Percentiles rank a stretch among this genome's conserved stretches.
phyloP scores from a whole-genome alignment of 2,329 filamentous ascomycete genomes.

The Calonectria naviculata region DNA sequence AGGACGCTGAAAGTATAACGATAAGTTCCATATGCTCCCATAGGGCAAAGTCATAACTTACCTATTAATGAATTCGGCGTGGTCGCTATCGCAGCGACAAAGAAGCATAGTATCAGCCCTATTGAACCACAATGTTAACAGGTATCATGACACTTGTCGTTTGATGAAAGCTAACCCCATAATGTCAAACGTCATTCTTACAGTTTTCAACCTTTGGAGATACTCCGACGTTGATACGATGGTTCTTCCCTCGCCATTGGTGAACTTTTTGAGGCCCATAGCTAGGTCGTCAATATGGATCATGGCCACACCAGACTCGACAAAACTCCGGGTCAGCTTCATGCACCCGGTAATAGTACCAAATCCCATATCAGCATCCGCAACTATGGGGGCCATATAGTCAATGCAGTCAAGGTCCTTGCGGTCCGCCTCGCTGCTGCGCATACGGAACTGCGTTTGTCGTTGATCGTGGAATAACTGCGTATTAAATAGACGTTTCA shows the following conservation, averaged over 20 bases:
- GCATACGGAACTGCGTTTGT: not conserved
- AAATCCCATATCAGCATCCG: conserved; percentile 3
- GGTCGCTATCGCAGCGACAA: not conserved
- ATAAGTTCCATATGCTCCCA: not conserved
- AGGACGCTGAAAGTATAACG: not conserved
- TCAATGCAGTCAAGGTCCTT: not conserved
- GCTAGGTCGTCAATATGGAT: not conserved
- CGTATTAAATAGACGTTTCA: not conserved
- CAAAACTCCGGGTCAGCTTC: not conserved
- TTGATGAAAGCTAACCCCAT: not conserved
- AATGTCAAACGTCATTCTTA: not conserved
- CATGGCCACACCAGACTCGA: not conserved
- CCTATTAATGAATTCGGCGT: not conserved
- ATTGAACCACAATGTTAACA: not conserved
- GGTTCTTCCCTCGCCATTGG: not conserved
- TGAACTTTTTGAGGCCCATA: not conserved
- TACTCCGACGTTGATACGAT: not conserved
- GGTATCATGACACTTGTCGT: not conserved
- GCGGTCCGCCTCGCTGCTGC: not conserved
- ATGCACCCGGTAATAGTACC: not conserved
- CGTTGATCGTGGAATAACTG: not conserved
- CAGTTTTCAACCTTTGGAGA: not conserved
- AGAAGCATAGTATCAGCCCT: not conserved
- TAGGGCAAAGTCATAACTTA: not conserved
- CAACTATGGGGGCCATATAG: not conserved